Percentiles rank a stretch among this genome's conserved stretches.
Evolutionary conservation across 2,329 filamentous ascomycete species (phyloP).

Genomic region (Torrubiellomyces zombiae): DNA sequence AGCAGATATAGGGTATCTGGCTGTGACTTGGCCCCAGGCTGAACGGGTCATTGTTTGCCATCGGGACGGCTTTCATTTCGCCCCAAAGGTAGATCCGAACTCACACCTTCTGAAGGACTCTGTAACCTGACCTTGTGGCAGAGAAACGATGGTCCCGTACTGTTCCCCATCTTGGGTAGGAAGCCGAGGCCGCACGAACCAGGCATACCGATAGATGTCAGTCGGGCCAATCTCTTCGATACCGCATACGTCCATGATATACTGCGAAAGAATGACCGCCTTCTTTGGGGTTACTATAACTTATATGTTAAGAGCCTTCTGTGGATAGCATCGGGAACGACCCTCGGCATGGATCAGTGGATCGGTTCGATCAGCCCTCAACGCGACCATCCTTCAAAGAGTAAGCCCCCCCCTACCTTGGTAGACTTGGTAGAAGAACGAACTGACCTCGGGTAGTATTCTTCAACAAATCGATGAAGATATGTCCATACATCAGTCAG

Average conservation of each 20-base stretch:
- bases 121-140: not conserved
- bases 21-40: slow-evolving; percentile 20
- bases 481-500: slow-evolving; percentile 19
- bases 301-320: slow-evolving; percentile 20
- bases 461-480: slow-evolving; percentile 21
- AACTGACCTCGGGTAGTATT: slow-evolving; percentile 14
- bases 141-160: slow-evolving; percentile 7
- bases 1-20: slow-evolving; percentile 24
- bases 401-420: slow-evolving; percentile 3
- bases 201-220: slow-evolving; percentile 24
- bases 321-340: slow-evolving; percentile 17
- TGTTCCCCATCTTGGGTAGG: slow-evolving; percentile 7
- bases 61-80: slow-evolving; percentile 23
- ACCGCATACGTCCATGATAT: slow-evolving; percentile 26
- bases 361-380: slow-evolving; percentile 19
- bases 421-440: too few relatives aligned
- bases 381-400: slow-evolving; percentile 13
- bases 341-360: slow-evolving; percentile 23
- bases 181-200: slow-evolving; percentile 6
- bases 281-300: slow-evolving; percentile 26
- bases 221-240: slow-evolving; percentile 26
- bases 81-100: slow-evolving; percentile 21
- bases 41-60: slow-evolving; percentile 24
- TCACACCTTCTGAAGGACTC: not conserved
- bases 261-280: slow-evolving; percentile 16